Evolutionary conservation across 352 stramenopile species (phyloP).

Genomic region (Phytophthora brassicae): DNA sequence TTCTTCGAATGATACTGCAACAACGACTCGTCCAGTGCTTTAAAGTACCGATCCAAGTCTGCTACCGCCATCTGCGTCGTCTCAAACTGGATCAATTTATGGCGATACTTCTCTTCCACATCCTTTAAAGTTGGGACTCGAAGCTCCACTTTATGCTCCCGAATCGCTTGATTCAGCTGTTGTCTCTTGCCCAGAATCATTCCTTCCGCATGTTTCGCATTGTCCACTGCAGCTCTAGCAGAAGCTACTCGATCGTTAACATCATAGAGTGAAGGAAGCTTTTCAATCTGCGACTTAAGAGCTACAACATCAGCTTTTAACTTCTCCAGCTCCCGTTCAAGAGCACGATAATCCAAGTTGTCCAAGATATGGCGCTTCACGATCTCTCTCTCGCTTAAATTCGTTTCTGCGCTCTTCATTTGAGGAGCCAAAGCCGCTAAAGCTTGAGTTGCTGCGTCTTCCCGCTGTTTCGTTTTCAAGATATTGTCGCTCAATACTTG

Average conservation of each 20-base stretch:
- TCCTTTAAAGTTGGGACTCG: conserved; percentile 83
- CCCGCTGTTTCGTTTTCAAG: conserved; percentile 42
- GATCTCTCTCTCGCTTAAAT: conserved; percentile 52
- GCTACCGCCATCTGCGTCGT: conserved; percentile 95
- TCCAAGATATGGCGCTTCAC: conserved; percentile 75
- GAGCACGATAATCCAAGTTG: conserved; percentile 70
- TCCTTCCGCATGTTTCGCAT: conserved; percentile 38
- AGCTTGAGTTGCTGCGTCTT: conserved; percentile 36
- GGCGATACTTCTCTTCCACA: conserved; percentile 93
- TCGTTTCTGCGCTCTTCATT: conserved; percentile 40
- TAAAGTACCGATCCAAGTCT: conserved; percentile 98
- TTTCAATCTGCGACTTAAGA: conserved; percentile 49
- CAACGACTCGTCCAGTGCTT: conserved; percentile 94
- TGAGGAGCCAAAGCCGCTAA: conserved; percentile 54
- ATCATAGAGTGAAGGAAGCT: conserved; percentile 50
- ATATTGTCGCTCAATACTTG: conserved; percentile 45
- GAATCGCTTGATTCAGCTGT: conserved; percentile 55
- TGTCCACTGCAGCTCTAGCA: conserved; percentile 33
- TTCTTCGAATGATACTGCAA: conserved; percentile 98
- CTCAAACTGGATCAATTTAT: conserved; percentile 95
- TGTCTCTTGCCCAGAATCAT: conserved; percentile 53
- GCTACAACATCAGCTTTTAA: conserved; percentile 40
- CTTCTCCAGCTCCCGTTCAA: conserved; percentile 51
- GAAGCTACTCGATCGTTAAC: conserved; percentile 46
- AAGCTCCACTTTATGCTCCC: conserved; percentile 65